phyloP scores from a whole-genome alignment of 139 green algal species.

The Chlorella ohadii region DNA sequence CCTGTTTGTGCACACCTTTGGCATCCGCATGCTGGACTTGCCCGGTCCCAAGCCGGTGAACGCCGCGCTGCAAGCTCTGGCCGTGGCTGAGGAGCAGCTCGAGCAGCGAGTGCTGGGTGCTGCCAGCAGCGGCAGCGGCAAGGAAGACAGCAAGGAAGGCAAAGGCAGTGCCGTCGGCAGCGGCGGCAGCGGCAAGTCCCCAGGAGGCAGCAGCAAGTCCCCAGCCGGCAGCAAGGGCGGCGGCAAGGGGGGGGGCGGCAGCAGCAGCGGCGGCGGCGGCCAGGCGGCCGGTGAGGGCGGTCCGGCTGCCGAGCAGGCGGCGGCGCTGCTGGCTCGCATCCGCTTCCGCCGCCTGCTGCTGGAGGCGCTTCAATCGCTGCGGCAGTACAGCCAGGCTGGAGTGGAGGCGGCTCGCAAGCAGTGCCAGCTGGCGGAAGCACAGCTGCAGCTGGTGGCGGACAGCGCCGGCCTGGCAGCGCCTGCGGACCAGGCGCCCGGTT shows the following conservation, averaged over 20 bases:
- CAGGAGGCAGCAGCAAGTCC: neutral
- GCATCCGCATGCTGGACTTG: slow-evolving; percentile 54
- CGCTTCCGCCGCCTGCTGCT: slow-evolving; percentile 53
- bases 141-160: neutral
- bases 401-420: slow-evolving; percentile 40
- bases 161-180: too few species aligned
- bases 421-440: slow-evolving; percentile 13
- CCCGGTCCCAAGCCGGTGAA: neutral
- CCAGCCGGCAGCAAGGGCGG: neutral
- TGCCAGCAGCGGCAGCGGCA: neutral
- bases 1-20: slow-evolving; percentile 57
- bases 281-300: neutral
- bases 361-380: slow-evolving; percentile 33
- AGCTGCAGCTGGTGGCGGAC: slow-evolving; percentile 30
- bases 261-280: slow-evolving; percentile 12
- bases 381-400: slow-evolving; percentile 26
- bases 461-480: slow-evolving; percentile 9
- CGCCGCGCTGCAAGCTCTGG: slow-evolving; percentile 37
- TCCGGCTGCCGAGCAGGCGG: slow-evolving; percentile 3
- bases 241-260: neutral
- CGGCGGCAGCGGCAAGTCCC: neutral
- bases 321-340: slow-evolving; percentile 56
- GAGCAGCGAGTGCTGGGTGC: slow-evolving; percentile 1
- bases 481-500: slow-evolving; percentile 38
- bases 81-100: slow-evolving; percentile 12